Conservation (phyloP, 2,329 filamentous ascomycete genomes). For the Alternaria burnsii region DNA sequence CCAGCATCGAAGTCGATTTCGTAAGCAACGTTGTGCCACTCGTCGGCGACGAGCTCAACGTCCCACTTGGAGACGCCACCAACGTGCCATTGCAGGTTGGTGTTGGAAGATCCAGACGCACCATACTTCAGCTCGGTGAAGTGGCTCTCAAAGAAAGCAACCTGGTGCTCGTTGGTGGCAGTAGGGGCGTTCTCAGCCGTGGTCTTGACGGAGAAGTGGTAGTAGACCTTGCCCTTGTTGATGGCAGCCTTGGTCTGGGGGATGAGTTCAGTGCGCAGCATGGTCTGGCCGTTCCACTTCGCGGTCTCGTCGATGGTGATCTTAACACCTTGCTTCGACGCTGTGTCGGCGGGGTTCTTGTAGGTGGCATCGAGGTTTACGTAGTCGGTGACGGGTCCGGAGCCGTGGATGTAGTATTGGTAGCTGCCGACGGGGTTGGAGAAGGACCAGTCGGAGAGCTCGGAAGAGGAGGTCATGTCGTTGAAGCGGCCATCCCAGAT, state of each 20-base stretch:
- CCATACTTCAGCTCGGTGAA: slow-evolving; percentile 79
- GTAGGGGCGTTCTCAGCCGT: slow-evolving; percentile 67
- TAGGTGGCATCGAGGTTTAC: slow-evolving; percentile 66
- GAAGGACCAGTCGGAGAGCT: slow-evolving; percentile 71
- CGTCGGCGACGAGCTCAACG: slow-evolving; percentile 66
- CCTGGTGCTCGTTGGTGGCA: slow-evolving; percentile 71
- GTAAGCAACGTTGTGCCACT: slow-evolving; percentile 80
- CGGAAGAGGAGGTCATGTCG: slow-evolving; percentile 62
- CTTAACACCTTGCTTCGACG: slow-evolving; percentile 70
- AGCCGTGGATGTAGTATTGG: slow-evolving; percentile 80
- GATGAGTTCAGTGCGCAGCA: slow-evolving; percentile 78
- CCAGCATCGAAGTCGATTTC: slow-evolving; percentile 72
- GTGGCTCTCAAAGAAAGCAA: slow-evolving; percentile 71
- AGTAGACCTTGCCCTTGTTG: slow-evolving; percentile 71
- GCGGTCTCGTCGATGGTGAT: slow-evolving; percentile 72
- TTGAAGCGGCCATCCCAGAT: slow-evolving; percentile 75
- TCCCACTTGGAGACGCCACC: slow-evolving; percentile 69
- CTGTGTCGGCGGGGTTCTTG: slow-evolving; percentile 71
- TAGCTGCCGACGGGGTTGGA: slow-evolving; percentile 72
- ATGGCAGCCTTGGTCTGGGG: slow-evolving; percentile 73
- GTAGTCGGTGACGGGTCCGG: slow-evolving; percentile 64
- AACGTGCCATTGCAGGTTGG: slow-evolving; percentile 70
- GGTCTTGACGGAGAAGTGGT: slow-evolving; percentile 75
- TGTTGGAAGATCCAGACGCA: slow-evolving; percentile 57
- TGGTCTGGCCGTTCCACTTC: slow-evolving; percentile 74